Percentiles rank a stretch among this genome's conserved stretches.
Evolutionary conservation across 1,284 basidiomycete species (phyloP).

Genomic region (Puccinia novopanici): DNA sequence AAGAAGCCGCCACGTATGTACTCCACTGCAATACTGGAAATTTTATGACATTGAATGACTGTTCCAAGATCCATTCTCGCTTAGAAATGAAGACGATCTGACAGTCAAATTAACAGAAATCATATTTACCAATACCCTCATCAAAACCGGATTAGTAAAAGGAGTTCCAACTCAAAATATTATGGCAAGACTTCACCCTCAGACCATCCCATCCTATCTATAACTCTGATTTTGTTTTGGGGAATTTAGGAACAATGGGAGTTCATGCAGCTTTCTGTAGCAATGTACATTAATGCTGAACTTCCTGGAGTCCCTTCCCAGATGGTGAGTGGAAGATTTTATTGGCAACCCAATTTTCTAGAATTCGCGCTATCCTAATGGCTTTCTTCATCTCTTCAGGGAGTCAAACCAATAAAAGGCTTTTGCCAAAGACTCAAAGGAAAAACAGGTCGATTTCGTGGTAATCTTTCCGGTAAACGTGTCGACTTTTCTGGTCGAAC

Average conservation of each 20-base stretch:
- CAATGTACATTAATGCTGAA: slow-evolving; percentile 98
- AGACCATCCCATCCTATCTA: neutral
- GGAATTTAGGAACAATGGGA: slow-evolving; percentile 85
- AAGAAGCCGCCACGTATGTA: slow-evolving; percentile 74
- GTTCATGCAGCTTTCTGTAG: slow-evolving; percentile 88
- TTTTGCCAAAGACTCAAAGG: slow-evolving; percentile 98
- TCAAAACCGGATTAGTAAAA: slow-evolving; percentile 84
- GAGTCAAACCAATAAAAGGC: slow-evolving; percentile 85
- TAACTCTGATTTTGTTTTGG: neutral
- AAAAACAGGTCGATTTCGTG: slow-evolving; percentile 97
- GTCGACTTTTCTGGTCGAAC: slow-evolving; percentile 98
- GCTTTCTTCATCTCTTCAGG: slow-evolving; percentile 21
- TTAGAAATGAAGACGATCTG: slow-evolving; percentile 87
- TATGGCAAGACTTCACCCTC: slow-evolving; percentile 67
- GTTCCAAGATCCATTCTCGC: neutral
- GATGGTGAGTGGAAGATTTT: slow-evolving; percentile 58
- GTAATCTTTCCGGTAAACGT: slow-evolving; percentile 97
- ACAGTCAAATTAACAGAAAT: slow-evolving; percentile 98
- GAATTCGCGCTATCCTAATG: neutral
- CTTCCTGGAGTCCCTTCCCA: slow-evolving; percentile 85
- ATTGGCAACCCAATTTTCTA: neutral
- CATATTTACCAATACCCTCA: slow-evolving; percentile 90
- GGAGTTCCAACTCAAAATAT: slow-evolving; percentile 84
- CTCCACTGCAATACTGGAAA: slow-evolving; percentile 25
- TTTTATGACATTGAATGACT: neutral